phyloP scores from a whole-genome alignment of 345 rosid genomes.

The Odontarrhena argentea region DNA sequence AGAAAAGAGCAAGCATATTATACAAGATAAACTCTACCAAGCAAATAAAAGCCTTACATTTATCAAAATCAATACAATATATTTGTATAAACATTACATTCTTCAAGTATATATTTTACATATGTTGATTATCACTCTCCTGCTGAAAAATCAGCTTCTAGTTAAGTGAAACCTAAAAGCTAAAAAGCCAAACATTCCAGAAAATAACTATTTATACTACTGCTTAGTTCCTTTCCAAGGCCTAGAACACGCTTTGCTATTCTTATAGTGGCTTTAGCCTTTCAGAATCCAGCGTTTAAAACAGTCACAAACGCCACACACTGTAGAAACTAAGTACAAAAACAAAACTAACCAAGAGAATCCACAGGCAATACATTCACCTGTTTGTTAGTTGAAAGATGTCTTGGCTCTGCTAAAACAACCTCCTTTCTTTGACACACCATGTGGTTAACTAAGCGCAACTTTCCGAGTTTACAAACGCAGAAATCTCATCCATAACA shows the following conservation, averaged over 20 bases:
- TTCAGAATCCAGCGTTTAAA: constrained; percentile 16
- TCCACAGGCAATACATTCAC: constrained; percentile 31
- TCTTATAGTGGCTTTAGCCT: constrained; percentile 18
- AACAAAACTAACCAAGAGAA: constrained; percentile 20
- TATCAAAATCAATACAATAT: constrained; percentile 7
- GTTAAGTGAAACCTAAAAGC: constrained; percentile 27
- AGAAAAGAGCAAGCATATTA: constrained; percentile 8
- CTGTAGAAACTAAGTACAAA: constrained; percentile 9
- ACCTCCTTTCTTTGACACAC: neutral
- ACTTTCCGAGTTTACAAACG: constrained; percentile 54
- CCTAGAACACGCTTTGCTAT: constrained; percentile 26
- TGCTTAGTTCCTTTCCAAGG: constrained; percentile 20
- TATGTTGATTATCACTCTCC: constrained; percentile 10
- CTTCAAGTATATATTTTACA: constrained; percentile 24
- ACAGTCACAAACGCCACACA: constrained; percentile 23
- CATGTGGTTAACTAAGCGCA: neutral
- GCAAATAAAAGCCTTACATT: constrained; percentile 7
- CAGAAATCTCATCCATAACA: constrained; percentile 73
- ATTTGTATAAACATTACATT: constrained; percentile 28
- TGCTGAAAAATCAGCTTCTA: constrained; percentile 34
- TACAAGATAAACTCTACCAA: neutral
- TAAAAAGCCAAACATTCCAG: constrained; percentile 26
- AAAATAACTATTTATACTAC: neutral
- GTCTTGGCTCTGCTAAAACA: constrained; percentile 28
- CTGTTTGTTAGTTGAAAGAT: constrained; percentile 37